Evolutionary conservation across 768 basidiomycete genomes (phyloP).

Genomic region (Tephrocybe sp.): DNA sequence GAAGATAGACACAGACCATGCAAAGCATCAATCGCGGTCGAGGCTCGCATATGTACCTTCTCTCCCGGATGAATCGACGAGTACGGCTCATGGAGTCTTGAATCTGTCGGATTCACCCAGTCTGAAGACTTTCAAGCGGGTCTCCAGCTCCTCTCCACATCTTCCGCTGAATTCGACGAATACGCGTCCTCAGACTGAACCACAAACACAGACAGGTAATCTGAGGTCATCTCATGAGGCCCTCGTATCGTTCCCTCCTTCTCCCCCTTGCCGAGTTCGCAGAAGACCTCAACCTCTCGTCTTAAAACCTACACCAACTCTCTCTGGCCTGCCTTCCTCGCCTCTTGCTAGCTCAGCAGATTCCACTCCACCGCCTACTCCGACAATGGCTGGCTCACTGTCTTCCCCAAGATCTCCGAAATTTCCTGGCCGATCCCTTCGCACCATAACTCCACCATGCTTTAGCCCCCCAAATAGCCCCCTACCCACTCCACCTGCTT

Average conservation of each 20-base stretch:
- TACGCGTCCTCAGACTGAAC: conserved; percentile 11
- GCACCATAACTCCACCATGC: conserved; percentile 28
- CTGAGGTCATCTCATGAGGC: conserved; percentile 10
- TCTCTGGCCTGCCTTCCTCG: conserved; percentile 32
- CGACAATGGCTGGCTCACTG: conserved; percentile 32
- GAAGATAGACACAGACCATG: neutral
- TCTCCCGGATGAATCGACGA: conserved; percentile 5
- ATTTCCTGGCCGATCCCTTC: conserved; percentile 21
- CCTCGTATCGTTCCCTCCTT: conserved; percentile 38
- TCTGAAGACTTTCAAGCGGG: conserved; percentile 19
- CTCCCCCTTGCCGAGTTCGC: conserved; percentile 36
- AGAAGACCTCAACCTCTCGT: conserved; percentile 41
- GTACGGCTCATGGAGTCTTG: conserved; percentile 19
- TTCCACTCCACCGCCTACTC: conserved; percentile 44
- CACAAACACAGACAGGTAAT: conserved; percentile 5
- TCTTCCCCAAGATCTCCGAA: conserved; percentile 14
- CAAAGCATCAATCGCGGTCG: neutral
- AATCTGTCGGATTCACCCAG: conserved; percentile 20
- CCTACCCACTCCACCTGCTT: conserved; percentile 32
- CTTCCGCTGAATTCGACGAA: conserved; percentile 21
- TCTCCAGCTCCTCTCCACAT: conserved; percentile 25
- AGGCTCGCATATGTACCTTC: neutral
- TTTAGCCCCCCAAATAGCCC: conserved; percentile 38
- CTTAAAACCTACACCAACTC: conserved; percentile 28
- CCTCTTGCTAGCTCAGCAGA: conserved; percentile 33